Conservation (phyloP, 192 early-diverging fungal genomes). For the Geranomyces variabilis region DNA sequence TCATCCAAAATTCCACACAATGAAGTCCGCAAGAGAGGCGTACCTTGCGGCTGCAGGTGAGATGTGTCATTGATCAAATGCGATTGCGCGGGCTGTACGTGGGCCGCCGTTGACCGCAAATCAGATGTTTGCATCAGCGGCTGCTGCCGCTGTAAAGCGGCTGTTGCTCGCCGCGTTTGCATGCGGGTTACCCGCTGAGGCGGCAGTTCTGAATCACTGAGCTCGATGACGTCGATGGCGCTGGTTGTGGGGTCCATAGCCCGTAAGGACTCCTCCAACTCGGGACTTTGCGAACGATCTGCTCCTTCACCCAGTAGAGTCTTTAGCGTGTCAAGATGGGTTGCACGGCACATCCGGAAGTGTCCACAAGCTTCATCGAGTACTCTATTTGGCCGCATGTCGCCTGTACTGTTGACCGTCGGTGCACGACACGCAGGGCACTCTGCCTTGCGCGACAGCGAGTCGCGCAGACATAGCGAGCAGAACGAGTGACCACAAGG, state of each 20-base stretch:
- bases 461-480: conserved; percentile 72
- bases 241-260: background rate
- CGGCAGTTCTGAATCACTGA: background rate
- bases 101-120: no score
- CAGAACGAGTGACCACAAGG: conserved; percentile 79
- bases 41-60: conserved; percentile 12
- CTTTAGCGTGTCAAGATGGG: background rate
- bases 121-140: no score
- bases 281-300: background rate
- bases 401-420: conserved; percentile 20
- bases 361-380: background rate
- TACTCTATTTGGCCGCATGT: conserved; percentile 33
- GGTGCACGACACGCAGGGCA: conserved; percentile 71
- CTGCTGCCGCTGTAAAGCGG: no score
- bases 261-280: background rate
- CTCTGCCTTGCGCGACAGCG: conserved; percentile 56
- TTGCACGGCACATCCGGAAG: background rate
- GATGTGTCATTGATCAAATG: background rate
- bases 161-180: background rate
- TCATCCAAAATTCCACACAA: background rate
- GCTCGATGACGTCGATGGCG: background rate
- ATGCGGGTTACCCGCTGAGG: background rate
- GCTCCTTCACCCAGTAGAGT: background rate
- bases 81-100: background rate
- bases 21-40: background rate